These are phyloP conservation scores for Leucocoprinus birnbaumii DNA, from an alignment of 768 basidiomycete genomes.

Conservation along the genomic window DNA sequence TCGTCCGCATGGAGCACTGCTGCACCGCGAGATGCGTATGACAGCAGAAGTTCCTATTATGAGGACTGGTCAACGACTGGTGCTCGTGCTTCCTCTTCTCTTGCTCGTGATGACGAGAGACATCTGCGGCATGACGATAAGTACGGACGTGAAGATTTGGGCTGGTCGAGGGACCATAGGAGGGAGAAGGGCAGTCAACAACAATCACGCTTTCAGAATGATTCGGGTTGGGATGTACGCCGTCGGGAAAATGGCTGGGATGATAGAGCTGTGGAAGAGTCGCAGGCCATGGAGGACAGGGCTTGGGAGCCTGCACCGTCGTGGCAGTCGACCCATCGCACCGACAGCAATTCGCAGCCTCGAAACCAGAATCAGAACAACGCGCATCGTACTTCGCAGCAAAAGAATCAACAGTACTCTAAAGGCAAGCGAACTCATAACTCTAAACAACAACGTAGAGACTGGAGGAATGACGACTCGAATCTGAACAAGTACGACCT, in stretches of 20 bases:
- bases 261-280: constrained; percentile 19
- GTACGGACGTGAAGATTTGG: constrained; percentile 29
- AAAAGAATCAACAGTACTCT: constrained; percentile 36
- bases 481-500: constrained; percentile 68
- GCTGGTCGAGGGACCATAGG: constrained; percentile 36
- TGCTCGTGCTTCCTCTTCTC: constrained; percentile 21
- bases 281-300: constrained; percentile 42
- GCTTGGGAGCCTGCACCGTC: constrained; percentile 72
- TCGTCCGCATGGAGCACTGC: constrained; percentile 38
- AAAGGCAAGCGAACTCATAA: constrained; percentile 35
- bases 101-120: constrained; percentile 27
- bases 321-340: constrained; percentile 47
- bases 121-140: constrained; percentile 29
- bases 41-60: constrained; percentile 38
- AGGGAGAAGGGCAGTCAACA: constrained; percentile 35
- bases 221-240: constrained; percentile 53
- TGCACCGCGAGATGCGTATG: constrained; percentile 30
- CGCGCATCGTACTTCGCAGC: constrained; percentile 16
- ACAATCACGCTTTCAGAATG: constrained; percentile 35
- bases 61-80: constrained; percentile 21
- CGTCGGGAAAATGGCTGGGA: constrained; percentile 43
- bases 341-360: neutral
- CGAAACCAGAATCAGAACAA: constrained; percentile 20
- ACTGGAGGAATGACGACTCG: constrained; percentile 61
- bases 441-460: constrained; percentile 38